A percentile compares a stretch with the other conserved stretches of the same genome.
Conservation (phyloP, 2,329 filamentous ascomycete genomes). For the Colletotrichum sojae region DNA sequence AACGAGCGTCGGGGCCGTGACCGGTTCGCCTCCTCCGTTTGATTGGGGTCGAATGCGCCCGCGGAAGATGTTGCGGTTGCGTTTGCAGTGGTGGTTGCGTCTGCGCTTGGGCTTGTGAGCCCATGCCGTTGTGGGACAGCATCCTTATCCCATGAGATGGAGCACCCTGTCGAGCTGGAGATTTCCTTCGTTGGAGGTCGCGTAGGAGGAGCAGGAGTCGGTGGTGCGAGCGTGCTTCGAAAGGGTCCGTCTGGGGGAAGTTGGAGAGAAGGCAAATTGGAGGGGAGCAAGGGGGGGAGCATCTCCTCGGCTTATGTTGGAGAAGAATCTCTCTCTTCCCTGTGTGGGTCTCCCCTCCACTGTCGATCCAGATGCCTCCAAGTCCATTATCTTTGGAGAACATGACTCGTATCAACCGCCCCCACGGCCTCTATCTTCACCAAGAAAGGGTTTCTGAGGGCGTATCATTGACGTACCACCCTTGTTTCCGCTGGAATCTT, state of each 20-base stretch:
- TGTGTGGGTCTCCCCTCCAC: constrained; percentile 16
- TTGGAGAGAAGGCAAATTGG: constrained; percentile 36
- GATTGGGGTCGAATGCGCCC: constrained; percentile 38
- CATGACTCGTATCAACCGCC: constrained; percentile 27
- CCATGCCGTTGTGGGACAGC: constrained; percentile 32
- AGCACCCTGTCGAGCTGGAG: too few relatives aligned
- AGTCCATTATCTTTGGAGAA: constrained; percentile 33
- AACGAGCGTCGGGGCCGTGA: constrained; percentile 42
- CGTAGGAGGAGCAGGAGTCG: not conserved
- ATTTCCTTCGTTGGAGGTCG: too few relatives aligned
- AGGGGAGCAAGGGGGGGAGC: not conserved
- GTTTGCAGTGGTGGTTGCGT: constrained; percentile 32
- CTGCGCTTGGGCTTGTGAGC: constrained; percentile 19
- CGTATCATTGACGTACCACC: constrained; percentile 1
- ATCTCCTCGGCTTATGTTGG: constrained; percentile 38
- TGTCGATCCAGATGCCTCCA: constrained; percentile 13
- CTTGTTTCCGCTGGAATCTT: constrained; percentile 2
- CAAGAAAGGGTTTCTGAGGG: too few relatives aligned
- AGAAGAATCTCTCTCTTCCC: constrained; percentile 20
- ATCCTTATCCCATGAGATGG: constrained; percentile 15
- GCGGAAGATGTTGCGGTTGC: constrained; percentile 32
- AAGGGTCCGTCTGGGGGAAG: constrained; percentile 10
- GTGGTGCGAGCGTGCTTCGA: constrained; percentile 24
- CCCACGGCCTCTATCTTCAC: constrained; percentile 20
- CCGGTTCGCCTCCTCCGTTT: constrained; percentile 43